These are phyloP conservation scores for Allium cepa DNA, from an alignment of 106 monocot species.

Conservation along the genomic window DNA sequence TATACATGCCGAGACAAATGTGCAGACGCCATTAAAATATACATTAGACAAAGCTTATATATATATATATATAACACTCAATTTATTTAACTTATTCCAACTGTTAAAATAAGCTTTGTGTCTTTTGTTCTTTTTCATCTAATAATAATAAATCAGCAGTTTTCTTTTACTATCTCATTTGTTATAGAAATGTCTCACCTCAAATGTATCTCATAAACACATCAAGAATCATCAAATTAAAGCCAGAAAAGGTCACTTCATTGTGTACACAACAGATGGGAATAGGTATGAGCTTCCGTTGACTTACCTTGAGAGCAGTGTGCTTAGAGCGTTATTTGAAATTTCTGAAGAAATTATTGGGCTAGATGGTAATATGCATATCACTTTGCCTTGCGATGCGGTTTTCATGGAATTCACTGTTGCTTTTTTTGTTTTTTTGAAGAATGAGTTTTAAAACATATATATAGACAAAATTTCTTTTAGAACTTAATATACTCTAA, in stretches of 20 bases:
- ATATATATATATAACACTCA: too few relatives aligned
- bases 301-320: background rate
- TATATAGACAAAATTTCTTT: too few relatives aligned
- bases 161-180: too few relatives aligned
- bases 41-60: too few relatives aligned
- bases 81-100: too few relatives aligned
- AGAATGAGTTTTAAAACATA: background rate
- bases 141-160: too few relatives aligned
- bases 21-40: too few relatives aligned
- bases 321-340: background rate
- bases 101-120: too few relatives aligned
- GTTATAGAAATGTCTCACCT: background rate
- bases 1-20: too few relatives aligned
- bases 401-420: background rate
- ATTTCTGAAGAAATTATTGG: background rate
- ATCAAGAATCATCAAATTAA: background rate
- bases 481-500: too few relatives aligned
- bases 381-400: background rate
- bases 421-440: background rate
- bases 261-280: background rate
- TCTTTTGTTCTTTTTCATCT: too few relatives aligned
- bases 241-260: background rate
- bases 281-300: background rate
- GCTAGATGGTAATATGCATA: background rate
- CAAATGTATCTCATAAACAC: background rate